Percentiles rank a stretch among this genome's conserved stretches.
Evolutionary conservation across 2,329 filamentous ascomycete genomes (phyloP).

Genomic region (Scedosporium boydii): DNA sequence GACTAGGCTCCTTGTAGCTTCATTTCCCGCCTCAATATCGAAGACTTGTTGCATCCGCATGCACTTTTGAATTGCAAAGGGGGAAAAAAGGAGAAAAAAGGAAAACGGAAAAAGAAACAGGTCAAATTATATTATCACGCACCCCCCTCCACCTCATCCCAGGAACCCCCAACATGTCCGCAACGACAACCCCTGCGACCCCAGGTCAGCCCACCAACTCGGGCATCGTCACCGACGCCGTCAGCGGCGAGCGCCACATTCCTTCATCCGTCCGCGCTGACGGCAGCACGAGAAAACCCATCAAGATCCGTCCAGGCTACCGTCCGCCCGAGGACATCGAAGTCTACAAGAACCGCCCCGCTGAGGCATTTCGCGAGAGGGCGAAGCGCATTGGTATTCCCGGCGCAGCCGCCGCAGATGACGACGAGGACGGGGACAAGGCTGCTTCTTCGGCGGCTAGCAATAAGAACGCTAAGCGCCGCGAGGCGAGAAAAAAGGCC

Average conservation of each 20-base stretch:
- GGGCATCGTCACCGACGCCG: constrained; percentile 68
- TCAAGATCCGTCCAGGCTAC: constrained; percentile 88
- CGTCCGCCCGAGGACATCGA: constrained; percentile 91
- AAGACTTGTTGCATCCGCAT: too few species aligned
- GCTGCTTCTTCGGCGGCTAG: constrained; percentile 35
- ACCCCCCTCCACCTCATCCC: background rate
- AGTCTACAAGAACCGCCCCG: constrained; percentile 87
- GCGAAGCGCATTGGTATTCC: constrained; percentile 26
- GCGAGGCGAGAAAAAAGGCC: constrained; percentile 46
- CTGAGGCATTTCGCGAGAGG: constrained; percentile 74
- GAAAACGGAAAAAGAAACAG: background rate
- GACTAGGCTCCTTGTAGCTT: too few species aligned
- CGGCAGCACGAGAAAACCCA: constrained; percentile 86
- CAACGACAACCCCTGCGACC: background rate
- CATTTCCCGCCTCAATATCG: too few species aligned
- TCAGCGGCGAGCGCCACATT: constrained; percentile 76
- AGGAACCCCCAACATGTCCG: background rate
- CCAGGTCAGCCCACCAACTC: constrained; percentile 19
- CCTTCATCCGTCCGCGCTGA: constrained; percentile 80
- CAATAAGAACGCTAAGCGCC: constrained; percentile 80
- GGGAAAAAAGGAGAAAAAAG: background rate
- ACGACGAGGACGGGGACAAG: background rate
- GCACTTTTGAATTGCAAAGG: too few species aligned
- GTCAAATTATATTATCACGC: background rate
- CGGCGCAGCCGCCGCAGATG: constrained; percentile 2